These are phyloP conservation scores for Haematococcus sp. DNA, from an alignment of 139 green algal species.

Conservation along the genomic window DNA sequence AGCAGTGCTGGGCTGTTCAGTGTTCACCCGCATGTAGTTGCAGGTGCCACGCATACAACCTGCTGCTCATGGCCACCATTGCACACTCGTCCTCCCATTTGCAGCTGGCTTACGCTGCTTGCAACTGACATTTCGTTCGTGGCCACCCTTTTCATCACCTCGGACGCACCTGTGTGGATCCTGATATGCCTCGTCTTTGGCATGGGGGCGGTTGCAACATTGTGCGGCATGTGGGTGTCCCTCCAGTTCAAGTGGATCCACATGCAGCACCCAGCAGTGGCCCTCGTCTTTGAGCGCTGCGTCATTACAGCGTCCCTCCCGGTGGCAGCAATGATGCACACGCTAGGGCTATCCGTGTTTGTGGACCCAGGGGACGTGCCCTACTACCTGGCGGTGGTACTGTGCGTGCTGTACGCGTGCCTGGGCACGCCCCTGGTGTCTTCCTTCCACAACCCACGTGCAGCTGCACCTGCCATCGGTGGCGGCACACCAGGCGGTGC, in stretches of 20 bases:
- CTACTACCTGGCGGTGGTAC: slow-evolving; percentile 79
- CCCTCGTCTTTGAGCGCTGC: slow-evolving; percentile 82
- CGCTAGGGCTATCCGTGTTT: slow-evolving; percentile 49
- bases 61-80: no score
- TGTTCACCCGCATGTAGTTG: no score
- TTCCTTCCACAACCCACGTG: slow-evolving; percentile 62
- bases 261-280: slow-evolving; percentile 67
- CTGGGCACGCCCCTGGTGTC: slow-evolving; percentile 71
- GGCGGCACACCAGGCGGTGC: not conserved
- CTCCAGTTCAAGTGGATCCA: slow-evolving; percentile 90
- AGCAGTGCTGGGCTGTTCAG: no score
- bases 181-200: slow-evolving; percentile 6
- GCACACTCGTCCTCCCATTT: not conserved
- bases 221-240: slow-evolving; percentile 71
- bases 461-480: slow-evolving; percentile 8
- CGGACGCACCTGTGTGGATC: slow-evolving; percentile 10
- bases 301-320: slow-evolving; percentile 71
- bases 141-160: slow-evolving; percentile 26
- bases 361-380: slow-evolving; percentile 57
- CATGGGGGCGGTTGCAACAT: slow-evolving; percentile 20
- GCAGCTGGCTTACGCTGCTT: slow-evolving; percentile 73
- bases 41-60: no score
- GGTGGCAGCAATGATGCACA: slow-evolving; percentile 59
- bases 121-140: slow-evolving; percentile 56
- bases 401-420: slow-evolving; percentile 65